Evolutionary conservation across 2,329 filamentous ascomycete genomes (phyloP), one percentile per base, ranked within the genome.

Genomic region (Pseudocercospora crystallina): DNA sequence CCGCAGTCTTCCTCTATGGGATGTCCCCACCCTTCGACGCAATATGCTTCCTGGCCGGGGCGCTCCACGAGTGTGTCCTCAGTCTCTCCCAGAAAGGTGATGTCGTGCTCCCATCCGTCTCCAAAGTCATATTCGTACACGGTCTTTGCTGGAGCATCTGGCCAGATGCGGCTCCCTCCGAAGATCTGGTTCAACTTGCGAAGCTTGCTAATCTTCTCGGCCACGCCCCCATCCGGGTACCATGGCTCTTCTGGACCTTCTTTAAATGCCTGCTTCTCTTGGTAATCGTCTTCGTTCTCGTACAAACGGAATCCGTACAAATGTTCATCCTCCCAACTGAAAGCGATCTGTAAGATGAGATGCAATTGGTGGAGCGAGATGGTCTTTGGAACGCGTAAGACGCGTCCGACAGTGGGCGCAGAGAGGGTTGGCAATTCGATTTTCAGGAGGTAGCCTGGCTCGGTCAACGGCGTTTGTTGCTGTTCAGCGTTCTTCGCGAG

Each of bases 41-140:
- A 39, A 10, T 38, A 7, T 7, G 31, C 43, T 11, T 37, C 35
- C 17, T 36, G n/a, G 30, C 35, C 34, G 8, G 33, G 34, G 4
- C n/a, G 20, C n/a, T n/a, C n/a, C n/a, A n/a, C n/a, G n/a, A n/a
- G n/a, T n/a, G n/a, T n/a, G 10, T 47, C 34, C 5, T 47, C 35
- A 8, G 20, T 20, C 4, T 14, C 32, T n/a, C 35, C 43, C n/a
- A 38, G 15, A 39, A 47, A 32, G 8, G 10, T 15, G 3, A 47
- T 39, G 1, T 38, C 34, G 13, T 47, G 35, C 35, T 33, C 35
- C 43, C 43, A 47, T 20, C 26, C n/a, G 33, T 38, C 43, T 11
- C n/a, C 26, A 9, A 30, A 31, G 11, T 46, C 34, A 20, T 39
- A 32, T 10, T n/a, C 29, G 12, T 47, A 39, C n/a, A 17, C 43